phyloP scores from a whole-genome alignment of 805 yeast genomes.

The Sugiyamaella chiloensis region DNA sequence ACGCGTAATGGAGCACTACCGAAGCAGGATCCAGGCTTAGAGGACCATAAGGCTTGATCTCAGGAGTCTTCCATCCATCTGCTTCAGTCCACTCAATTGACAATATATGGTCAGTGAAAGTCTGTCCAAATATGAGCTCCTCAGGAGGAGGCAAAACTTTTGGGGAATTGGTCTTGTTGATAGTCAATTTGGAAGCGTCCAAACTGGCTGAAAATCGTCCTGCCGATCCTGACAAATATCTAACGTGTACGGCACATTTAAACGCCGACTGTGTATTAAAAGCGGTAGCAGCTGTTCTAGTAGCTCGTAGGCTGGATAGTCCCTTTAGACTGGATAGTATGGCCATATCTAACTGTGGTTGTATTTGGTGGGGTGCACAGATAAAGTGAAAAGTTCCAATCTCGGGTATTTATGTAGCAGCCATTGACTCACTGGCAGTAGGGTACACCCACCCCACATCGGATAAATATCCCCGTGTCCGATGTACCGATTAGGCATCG shows the following conservation, averaged over 20 bases:
- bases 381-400: neutral
- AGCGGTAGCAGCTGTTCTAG: no score
- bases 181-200: slow-evolving; percentile 52
- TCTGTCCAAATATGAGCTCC: slow-evolving; percentile 63
- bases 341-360: neutral
- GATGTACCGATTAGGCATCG: no score
- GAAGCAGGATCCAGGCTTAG: slow-evolving; percentile 80
- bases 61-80: slow-evolving; percentile 86
- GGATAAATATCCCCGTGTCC: no score
- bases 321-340: neutral
- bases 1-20: slow-evolving; percentile 90
- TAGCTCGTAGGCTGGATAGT: no score
- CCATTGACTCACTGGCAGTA: no score
- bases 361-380: neutral
- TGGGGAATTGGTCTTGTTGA: slow-evolving; percentile 49
- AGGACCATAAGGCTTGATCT: slow-evolving; percentile 79
- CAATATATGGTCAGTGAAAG: slow-evolving; percentile 87
- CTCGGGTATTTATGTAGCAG: no score
- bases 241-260: no score
- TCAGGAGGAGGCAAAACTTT: slow-evolving; percentile 57
- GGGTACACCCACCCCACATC: no score
- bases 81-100: slow-evolving; percentile 75
- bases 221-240: slow-evolving; percentile 6
- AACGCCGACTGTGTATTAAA: no score
- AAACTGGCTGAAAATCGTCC: slow-evolving; percentile 37